Conservation (phyloP, 306 rosid genomes). For the Gleditsia sinensis region DNA sequence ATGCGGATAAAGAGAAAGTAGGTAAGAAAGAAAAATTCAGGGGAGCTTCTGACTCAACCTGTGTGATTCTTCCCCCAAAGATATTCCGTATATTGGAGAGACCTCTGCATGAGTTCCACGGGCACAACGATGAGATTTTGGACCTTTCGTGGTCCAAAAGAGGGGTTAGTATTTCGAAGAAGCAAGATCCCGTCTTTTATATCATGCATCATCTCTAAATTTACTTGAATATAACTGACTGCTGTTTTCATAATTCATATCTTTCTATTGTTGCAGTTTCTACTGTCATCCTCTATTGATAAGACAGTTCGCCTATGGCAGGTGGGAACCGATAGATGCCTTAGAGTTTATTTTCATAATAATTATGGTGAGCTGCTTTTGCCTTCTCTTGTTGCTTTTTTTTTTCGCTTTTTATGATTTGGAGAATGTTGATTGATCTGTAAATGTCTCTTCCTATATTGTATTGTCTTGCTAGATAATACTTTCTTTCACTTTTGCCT, state of each 20-base stretch:
- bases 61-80: conserved; percentile 77
- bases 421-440: conserved; percentile 24
- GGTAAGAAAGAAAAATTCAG: conserved; percentile 45
- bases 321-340: conserved; percentile 66
- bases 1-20: conserved; percentile 50
- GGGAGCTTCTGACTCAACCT: conserved; percentile 64
- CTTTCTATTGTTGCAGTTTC: conserved; percentile 55
- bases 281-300: conserved; percentile 83
- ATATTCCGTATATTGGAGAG: conserved; percentile 59
- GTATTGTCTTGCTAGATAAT: conserved; percentile 18
- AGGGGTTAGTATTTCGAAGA: conserved; percentile 61
- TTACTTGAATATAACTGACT: conserved; percentile 29
- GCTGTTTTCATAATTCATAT: background rate
- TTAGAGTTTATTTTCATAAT: conserved; percentile 69
- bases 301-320: conserved; percentile 90
- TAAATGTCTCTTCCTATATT: background rate
- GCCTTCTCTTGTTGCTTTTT: background rate
- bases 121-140: conserved; percentile 70
- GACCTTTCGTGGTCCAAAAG: conserved; percentile 88
- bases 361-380: conserved; percentile 67
- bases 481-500: conserved; percentile 21
- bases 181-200: conserved; percentile 21
- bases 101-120: conserved; percentile 78
- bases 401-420: conserved; percentile 6
- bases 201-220: background rate